Base-by-base conservation (phyloP, 2,329 filamentous ascomycete genomes). In the Blastomyces silverae region DNA sequence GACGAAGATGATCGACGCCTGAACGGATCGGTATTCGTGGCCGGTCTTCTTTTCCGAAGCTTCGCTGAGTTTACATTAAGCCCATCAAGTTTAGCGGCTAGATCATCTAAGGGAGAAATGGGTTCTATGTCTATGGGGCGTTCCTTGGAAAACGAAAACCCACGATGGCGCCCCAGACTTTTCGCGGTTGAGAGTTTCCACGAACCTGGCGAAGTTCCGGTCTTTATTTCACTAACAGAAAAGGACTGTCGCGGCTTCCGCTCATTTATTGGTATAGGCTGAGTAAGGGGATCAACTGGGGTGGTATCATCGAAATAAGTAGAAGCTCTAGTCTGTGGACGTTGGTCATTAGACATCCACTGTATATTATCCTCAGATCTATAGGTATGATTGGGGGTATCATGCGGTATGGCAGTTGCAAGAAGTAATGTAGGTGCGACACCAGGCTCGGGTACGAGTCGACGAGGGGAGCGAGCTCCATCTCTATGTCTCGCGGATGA, bases 361-460 rank as follows among this genome's bases (percentile, higher is more conserved):
- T 11, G 34, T 11, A 22, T 37, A 46, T 25, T 34, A 58, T 11
- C 39, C 53, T 61, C 56, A 11, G n/a, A 37, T 65, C 55, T 56
- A 48, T 31, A 55, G 68, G 28, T 20, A 34, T 34, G 4, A 25
- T 60, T 74, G 68, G 42, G 66, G 61, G 48, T 70, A 65, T 53
- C 69, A 70, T 66, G 68, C 6, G 69, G 71, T 48, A 80, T 69
- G 13, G 74, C 73, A 8, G 76, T 74, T 53, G 81, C 81, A 61
- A 82, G 74, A 52, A 84, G 70, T 53, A 85, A 75, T 55, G 80
- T 82, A 46, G 83, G 82, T 58, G 75, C 73, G 66, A 78, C 73
- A 67, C 77, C 76, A 20, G 74, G 70, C 64, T 79, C 76, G 46
- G 80, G 79, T 31, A 79, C 70, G 57, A 83, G 78, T 59, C 78